Percentiles rank a stretch among this genome's conserved stretches.
These are phyloP conservation scores for Vararia minispora DNA, from an alignment of 768 basidiomycete genomes.

Conservation along the genomic window DNA sequence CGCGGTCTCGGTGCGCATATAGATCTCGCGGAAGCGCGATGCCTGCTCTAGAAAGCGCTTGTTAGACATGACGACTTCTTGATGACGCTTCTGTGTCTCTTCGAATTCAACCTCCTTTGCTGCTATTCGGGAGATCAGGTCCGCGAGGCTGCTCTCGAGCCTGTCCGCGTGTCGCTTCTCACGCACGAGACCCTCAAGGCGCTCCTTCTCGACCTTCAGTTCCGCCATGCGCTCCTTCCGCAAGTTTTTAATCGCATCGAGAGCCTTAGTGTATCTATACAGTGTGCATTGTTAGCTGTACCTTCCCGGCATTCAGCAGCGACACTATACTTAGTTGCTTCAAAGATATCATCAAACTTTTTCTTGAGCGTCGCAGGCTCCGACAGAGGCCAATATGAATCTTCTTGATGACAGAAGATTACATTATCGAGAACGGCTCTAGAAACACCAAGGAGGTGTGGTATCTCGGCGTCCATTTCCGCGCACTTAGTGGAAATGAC, in stretches of 20 bases:
- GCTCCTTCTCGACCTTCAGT: constrained; percentile 87
- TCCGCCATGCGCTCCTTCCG: constrained; percentile 88
- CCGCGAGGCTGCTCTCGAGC: constrained; percentile 53
- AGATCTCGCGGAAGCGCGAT: constrained; percentile 78
- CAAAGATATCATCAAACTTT: constrained; percentile 99
- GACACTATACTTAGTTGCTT: constrained; percentile 82
- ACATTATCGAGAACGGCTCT: constrained; percentile 99
- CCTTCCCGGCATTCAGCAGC: too few relatives aligned
- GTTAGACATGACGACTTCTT: constrained; percentile 57
- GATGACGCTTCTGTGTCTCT: constrained; percentile 52
- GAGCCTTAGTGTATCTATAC: constrained; percentile 86
- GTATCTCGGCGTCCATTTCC: constrained; percentile 92
- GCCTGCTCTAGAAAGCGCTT: constrained; percentile 73
- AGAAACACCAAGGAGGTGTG: constrained; percentile 86
- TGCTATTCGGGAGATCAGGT: constrained; percentile 49
- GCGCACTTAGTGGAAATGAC: constrained; percentile 96
- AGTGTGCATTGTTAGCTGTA: background rate
- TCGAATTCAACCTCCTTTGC: constrained; percentile 68
- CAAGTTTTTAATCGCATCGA: constrained; percentile 82
- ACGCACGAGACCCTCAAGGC: constrained; percentile 59
- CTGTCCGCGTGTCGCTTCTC: constrained; percentile 87
- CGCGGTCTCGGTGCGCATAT: constrained; percentile 54
- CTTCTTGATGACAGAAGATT: constrained; percentile 99
- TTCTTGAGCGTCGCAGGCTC: constrained; percentile 90
- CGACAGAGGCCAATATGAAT: constrained; percentile 94